A percentile compares a stretch with the other conserved stretches of the same genome.
Conservation (phyloP, 768 basidiomycete species). For the Omphalotus guepiniiformis region DNA sequence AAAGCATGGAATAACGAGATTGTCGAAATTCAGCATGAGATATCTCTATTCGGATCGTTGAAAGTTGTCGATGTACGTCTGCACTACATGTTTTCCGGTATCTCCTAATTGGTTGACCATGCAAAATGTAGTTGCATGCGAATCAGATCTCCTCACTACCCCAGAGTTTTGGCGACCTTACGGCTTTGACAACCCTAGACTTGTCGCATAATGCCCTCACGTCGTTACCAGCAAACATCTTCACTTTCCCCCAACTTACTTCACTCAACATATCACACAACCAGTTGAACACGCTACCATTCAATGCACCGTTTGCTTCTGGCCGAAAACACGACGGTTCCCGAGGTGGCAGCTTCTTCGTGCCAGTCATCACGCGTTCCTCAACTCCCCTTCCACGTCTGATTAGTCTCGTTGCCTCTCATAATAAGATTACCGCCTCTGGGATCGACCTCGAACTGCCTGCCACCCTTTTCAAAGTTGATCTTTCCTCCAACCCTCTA, state of each 20-base stretch:
- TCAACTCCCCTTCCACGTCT: constrained; percentile 64
- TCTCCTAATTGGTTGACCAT: constrained; percentile 8
- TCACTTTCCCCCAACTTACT: constrained; percentile 63
- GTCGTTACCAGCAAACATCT: constrained; percentile 58
- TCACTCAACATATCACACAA: constrained; percentile 73
- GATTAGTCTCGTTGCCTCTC: constrained; percentile 55
- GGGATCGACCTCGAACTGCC: constrained; percentile 57
- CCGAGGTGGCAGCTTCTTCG: constrained; percentile 56
- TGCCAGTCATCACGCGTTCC: constrained; percentile 57
- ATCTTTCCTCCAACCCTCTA: constrained; percentile 68
- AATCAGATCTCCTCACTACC: constrained; percentile 66
- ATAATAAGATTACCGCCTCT: constrained; percentile 58
- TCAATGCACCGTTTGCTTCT: constrained; percentile 51
- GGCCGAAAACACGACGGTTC: not conserved
- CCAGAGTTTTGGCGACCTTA: constrained; percentile 62
- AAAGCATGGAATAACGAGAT: constrained; percentile 84
- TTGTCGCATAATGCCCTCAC: constrained; percentile 69
- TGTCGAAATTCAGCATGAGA: constrained; percentile 73
- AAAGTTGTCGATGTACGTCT: constrained; percentile 72
- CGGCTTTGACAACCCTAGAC: constrained; percentile 62
- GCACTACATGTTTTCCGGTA: not conserved
- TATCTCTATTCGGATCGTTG: constrained; percentile 79
- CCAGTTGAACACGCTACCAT: constrained; percentile 52
- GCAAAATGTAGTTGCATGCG: constrained; percentile 56
- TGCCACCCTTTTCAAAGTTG: constrained; percentile 46